These are phyloP conservation scores for Daldinia bambusicola DNA, from an alignment of 495 filamentous ascomycete genomes.

Conservation along the genomic window DNA sequence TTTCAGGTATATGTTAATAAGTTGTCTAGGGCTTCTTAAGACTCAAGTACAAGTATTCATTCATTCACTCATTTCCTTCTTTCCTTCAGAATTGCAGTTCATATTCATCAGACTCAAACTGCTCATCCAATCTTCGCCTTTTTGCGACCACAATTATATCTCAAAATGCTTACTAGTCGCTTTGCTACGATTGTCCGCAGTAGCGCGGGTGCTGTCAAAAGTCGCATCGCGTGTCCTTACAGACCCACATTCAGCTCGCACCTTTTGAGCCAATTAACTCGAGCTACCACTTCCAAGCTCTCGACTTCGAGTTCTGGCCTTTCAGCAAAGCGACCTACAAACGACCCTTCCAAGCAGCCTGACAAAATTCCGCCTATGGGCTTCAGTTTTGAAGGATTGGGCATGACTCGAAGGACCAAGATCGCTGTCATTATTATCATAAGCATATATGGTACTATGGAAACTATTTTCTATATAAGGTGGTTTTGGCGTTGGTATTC, in stretches of 20 bases:
- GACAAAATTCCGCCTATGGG: slow-evolving; percentile 19
- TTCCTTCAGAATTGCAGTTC: background rate
- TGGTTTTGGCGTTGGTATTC: slow-evolving; percentile 38
- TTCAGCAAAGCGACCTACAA: slow-evolving; percentile 13
- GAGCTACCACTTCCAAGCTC: slow-evolving; percentile 2
- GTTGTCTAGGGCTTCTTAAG: background rate
- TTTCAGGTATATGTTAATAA: background rate
- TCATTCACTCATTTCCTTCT: background rate
- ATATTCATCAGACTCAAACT: background rate
- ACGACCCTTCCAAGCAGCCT: slow-evolving; percentile 19
- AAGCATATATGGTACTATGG: slow-evolving; percentile 46
- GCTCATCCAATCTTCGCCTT: background rate
- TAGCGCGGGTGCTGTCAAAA: slow-evolving; percentile 31
- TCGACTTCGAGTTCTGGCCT: slow-evolving; percentile 27
- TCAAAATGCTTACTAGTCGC: slow-evolving; percentile 32
- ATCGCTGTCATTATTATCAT: slow-evolving; percentile 40
- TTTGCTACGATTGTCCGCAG: slow-evolving; percentile 15
- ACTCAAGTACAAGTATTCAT: slow-evolving; percentile 1
- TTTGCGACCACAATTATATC: background rate
- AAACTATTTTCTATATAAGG: slow-evolving; percentile 43
- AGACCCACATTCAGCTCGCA: slow-evolving; percentile 16
- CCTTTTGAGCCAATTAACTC: slow-evolving; percentile 17
- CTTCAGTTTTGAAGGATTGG: slow-evolving; percentile 44
- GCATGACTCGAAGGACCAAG: slow-evolving; percentile 42
- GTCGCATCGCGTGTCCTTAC: slow-evolving; percentile 15